These are phyloP conservation scores for Silene latifolia DNA, from an alignment of 148 eudicot genomes.

Conservation along the genomic window DNA sequence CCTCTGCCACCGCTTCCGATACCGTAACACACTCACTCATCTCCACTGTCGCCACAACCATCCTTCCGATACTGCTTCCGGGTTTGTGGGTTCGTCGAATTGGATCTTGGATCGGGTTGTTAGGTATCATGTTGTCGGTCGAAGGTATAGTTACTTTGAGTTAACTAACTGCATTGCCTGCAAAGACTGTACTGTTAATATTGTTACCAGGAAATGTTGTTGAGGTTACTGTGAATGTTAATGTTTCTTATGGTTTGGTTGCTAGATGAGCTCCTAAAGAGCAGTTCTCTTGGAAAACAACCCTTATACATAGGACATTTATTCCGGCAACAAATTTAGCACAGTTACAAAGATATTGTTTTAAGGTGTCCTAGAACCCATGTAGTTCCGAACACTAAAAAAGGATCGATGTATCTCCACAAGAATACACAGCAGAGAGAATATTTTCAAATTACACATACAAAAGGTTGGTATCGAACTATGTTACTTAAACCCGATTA, in stretches of 20 bases:
- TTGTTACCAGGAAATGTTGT: slow-evolving; percentile 35
- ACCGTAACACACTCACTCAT: slow-evolving; percentile 30
- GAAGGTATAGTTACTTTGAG: slow-evolving; percentile 34
- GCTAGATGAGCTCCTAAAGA: no score
- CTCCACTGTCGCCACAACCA: slow-evolving; percentile 22
- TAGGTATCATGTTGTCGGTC: slow-evolving; percentile 45
- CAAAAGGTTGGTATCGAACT: no score
- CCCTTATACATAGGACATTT: no score
- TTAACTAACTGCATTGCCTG: slow-evolving; percentile 37
- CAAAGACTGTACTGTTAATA: slow-evolving; percentile 35
- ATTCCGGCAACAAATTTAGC: no score
- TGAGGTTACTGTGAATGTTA: slow-evolving; percentile 22
- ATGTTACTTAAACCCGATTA: no score
- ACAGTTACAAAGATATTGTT: no score
- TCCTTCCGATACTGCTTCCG: not conserved
- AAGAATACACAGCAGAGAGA: no score
- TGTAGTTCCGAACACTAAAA: no score
- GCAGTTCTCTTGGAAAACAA: no score
- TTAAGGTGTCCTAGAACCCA: no score
- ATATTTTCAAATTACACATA: no score
- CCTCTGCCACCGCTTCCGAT: slow-evolving; percentile 47
- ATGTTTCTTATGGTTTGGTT: slow-evolving; percentile 26
- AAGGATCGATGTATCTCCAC: no score
- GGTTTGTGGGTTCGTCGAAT: slow-evolving; percentile 34
- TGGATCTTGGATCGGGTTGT: slow-evolving; percentile 42